Evolutionary conservation across 1,284 basidiomycete species (phyloP), one percentile per base, ranked within the genome.

Genomic region (Hortiboletus rubellus): DNA sequence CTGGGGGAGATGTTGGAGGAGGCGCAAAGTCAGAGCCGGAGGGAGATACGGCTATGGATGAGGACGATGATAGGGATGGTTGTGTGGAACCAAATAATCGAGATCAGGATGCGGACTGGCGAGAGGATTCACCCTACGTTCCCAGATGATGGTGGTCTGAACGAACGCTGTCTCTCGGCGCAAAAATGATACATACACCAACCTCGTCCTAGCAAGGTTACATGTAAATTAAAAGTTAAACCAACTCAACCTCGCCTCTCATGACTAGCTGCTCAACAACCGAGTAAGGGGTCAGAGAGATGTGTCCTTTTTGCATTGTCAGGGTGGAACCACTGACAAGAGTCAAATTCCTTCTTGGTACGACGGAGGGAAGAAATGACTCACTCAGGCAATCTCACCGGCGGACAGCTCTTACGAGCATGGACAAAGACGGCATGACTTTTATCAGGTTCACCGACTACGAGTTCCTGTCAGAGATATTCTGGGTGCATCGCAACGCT

Each of bases 361-460:
- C 12, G 14, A 52, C 36, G 38, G 15, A 34, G 24, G 8, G 5
- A 49, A 53, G 48, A 27, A 14, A 51, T 1, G 12, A 77, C 84
- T 52, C 66, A 95, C 93, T 91, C 86, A 38, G 87, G 87, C 18
- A 94, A 74, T 34, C 77, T 76, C 46, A 93, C 81, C 8, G 84
- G 84, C 1, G 86, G 85, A 71, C 92, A 92, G 51, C 82, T 79
- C 52, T 81, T 76, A 18, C 86, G 78, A 12, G 91, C 91, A 69
- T 87, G 90, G 1, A 90, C 86, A 66, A 96, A 89, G 2, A 96
- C 91, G 0, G 91, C 85, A 0, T 81, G 79, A 12, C 81, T 78
- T 63, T 82, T 85, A 66, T 94, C 87, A 2, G 94, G 93, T 62
- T 84, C 79, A 0, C 87, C 79, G 12, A 93, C 93, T 95, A 68